Base-by-base conservation (phyloP, 805 yeast genomes). In the Saccharomycopsis sp. region DNA sequence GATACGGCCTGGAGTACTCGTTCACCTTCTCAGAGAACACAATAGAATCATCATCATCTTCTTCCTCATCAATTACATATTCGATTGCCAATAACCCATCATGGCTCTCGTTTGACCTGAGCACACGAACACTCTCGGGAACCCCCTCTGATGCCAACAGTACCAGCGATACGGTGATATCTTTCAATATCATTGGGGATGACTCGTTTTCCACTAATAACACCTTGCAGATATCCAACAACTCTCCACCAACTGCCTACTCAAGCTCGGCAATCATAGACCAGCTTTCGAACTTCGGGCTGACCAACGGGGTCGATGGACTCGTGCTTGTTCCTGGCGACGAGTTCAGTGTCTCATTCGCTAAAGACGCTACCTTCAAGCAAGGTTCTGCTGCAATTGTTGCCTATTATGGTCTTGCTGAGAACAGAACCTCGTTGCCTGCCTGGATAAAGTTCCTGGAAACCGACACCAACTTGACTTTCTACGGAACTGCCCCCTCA, bases 401-500 rank as follows among this genome's bases (percentile, higher is more conserved):
- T 17, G 84, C 85, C 7, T 89, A 87, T 72, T 87, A 89, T 67
- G 97, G 97, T 20, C 80, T 87, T 63, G 83, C 92, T n/a, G 72
- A 77, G 14, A 90, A 89, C 69, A 82, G 92, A 68, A 81, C 96
- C 0, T 93, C 99, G 2, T 76, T 94, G 58, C 99, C 99, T 44
- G 86, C 83, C 67, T 94, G 99, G 98, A 75, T 90, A 55, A 71
- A 73, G 56, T 94, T 93, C 68, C 85, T 90, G 67, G 65, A 76
- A 1, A 66, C 79, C 3, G 61, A 52, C 29, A 34, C 29, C 25
- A 75, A 77, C 44, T 29, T 89, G 63, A 79, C 87, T 20, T 93
- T 91, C 71, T 77, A 83, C 50, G 99, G 99, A 35, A 85, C 86
- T 1, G 93, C 97, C 0, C 99, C 99, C 9, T 76, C 86, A 5